These are phyloP conservation scores for Epichloe scottii DNA, from an alignment of 2,329 filamentous ascomycete species.

Conservation along the genomic window DNA sequence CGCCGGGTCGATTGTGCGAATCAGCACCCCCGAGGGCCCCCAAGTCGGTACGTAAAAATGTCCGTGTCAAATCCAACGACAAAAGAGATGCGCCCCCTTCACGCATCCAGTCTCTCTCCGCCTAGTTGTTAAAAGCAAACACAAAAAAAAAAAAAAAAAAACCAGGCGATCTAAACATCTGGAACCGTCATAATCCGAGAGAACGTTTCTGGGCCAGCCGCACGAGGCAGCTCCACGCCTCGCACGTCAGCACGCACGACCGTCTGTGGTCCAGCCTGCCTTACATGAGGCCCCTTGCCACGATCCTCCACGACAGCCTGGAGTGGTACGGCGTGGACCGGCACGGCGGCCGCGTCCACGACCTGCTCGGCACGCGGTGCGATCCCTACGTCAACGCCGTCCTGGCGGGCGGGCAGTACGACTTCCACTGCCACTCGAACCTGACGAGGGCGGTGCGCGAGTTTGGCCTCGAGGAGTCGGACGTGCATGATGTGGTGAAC, in stretches of 20 bases:
- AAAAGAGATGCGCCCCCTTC: neutral
- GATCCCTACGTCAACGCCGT: slow-evolving; percentile 74
- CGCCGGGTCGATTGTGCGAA: slow-evolving; percentile 54
- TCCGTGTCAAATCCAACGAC: neutral
- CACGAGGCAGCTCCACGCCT: slow-evolving; percentile 66
- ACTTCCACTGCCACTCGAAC: slow-evolving; percentile 79
- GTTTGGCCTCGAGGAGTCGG: slow-evolving; percentile 54
- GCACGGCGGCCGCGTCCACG: slow-evolving; percentile 58
- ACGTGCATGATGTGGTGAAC: slow-evolving; percentile 78
- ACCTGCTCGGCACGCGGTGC: slow-evolving; percentile 70
- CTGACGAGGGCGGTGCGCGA: slow-evolving; percentile 59
- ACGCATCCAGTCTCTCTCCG: neutral
- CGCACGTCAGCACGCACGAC: slow-evolving; percentile 60
- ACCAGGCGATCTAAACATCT: slow-evolving; percentile 66
- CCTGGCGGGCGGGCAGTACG: slow-evolving; percentile 57
- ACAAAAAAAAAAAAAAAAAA: neutral
- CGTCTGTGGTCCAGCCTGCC: slow-evolving; percentile 68
- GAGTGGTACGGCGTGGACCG: slow-evolving; percentile 46
- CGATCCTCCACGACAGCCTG: slow-evolving; percentile 58
- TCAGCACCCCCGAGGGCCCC: slow-evolving; percentile 64
- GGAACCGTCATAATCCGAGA: slow-evolving; percentile 62
- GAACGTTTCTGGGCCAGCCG: slow-evolving; percentile 74
- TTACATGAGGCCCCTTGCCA: slow-evolving; percentile 62
- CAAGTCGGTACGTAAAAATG: slow-evolving; percentile 46
- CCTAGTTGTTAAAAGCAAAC: neutral